Evolutionary conservation across 2,329 filamentous ascomycete genomes (phyloP).

Genomic region (Endoconidiophora polonica): DNA sequence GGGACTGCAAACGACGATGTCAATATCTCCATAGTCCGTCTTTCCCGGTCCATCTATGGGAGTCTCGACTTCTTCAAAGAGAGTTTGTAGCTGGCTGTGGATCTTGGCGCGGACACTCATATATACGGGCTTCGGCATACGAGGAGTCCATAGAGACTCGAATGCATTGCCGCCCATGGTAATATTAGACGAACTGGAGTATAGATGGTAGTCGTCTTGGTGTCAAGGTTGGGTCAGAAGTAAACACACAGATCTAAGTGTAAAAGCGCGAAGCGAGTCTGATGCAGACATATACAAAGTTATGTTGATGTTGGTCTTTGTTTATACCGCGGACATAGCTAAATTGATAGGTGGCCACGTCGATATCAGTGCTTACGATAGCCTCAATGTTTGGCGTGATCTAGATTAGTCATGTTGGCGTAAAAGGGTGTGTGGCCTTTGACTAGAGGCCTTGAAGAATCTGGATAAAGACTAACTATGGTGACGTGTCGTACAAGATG

Average conservation of each 20-base stretch:
- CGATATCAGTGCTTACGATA: too few relatives aligned
- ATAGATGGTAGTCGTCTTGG: background rate
- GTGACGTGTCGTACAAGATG: too few relatives aligned
- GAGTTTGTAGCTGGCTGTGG: constrained; percentile 27
- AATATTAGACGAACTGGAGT: background rate
- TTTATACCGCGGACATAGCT: too few relatives aligned
- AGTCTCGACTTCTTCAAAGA: constrained; percentile 38
- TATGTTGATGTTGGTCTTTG: too few relatives aligned
- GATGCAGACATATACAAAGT: background rate
- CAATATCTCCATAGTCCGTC: constrained; percentile 52
- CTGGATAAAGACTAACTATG: too few relatives aligned
- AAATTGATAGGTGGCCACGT: too few relatives aligned
- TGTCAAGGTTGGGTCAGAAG: background rate
- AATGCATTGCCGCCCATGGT: constrained; percentile 12
- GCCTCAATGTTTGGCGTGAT: too few relatives aligned
- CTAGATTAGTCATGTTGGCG: too few relatives aligned
- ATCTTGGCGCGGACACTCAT: constrained; percentile 29
- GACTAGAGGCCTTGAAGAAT: too few relatives aligned
- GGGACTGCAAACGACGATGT: constrained; percentile 41
- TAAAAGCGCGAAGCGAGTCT: background rate
- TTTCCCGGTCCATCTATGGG: constrained; percentile 58
- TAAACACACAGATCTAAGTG: background rate
- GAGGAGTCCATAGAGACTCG: constrained; percentile 38
- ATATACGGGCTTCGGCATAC: constrained; percentile 47
- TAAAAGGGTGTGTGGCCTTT: too few relatives aligned